Evolutionary conservation across 306 rosid genomes (phyloP), one percentile per base, ranked within the genome.

Genomic region (Fragaria vesca): DNA sequence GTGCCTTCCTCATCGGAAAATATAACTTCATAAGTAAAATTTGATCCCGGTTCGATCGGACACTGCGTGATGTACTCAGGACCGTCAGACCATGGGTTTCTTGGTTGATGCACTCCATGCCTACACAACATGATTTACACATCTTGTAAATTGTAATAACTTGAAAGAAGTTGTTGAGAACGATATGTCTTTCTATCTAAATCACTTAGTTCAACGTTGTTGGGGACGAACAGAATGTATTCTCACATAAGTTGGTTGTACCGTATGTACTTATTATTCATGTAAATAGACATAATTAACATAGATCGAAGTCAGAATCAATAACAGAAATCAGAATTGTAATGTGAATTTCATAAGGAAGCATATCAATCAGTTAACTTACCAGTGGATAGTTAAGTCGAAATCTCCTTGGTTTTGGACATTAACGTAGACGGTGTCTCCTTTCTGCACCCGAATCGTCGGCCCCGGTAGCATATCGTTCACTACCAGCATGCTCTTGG

Each of bases 41-140:
- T 80, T 24, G 36, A 28, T 36, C 87, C 84, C 3, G 81, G 28
- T 28, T 34, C 20, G 12, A 79, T 83, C 1, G 87, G 87, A 62
- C 87, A 83, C n/a, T 83, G 84, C 2, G 87, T 83, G n/a, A 83
- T 79, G 72, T 83, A 71, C 48, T 83, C 81, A 1, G 83, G 86
- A 17, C 83, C 86, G 60, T 83, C 86, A 2, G 73, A 76, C 86
- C 86, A 83, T 65, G 87, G 87, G 69, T 83, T 83, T 73, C 81
- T 83, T 20, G 87, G 81, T 55, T 83, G 84, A 11, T 57, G 80
- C 16, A 83, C 87, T 71, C 87, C 87, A 43, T 83, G 84, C 81
- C 87, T 80, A 12, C 21, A 34, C 67, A 30, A 13, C 38, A 62
- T 5, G 26, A 62, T 21, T 26, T 28, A 11, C 67, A 42, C 45